These are phyloP conservation scores for Pinus tabuliformis DNA, from an alignment of 75 land plant species.

Conservation along the genomic window DNA sequence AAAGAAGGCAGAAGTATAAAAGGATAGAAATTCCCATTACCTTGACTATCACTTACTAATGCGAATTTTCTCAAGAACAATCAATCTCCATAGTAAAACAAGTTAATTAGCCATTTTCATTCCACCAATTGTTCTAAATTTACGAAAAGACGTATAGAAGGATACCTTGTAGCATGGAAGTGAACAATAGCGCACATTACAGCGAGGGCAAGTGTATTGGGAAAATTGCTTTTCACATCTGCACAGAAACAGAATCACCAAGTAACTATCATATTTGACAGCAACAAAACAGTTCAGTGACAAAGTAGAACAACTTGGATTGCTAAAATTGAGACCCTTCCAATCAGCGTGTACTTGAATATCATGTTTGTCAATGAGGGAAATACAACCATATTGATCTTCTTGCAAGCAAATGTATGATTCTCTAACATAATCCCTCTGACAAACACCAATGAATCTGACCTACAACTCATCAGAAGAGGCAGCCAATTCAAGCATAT, in stretches of 20 bases:
- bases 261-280: neutral
- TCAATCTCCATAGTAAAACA: neutral
- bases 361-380: too few species aligned
- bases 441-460: too few species aligned
- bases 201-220: slow-evolving; percentile 87
- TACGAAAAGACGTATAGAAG: neutral
- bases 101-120: neutral
- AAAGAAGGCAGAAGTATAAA: neutral
- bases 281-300: too few species aligned
- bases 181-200: slow-evolving; percentile 91
- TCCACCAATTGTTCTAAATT: neutral
- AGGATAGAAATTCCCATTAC: neutral
- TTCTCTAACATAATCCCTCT: too few species aligned
- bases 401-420: too few species aligned
- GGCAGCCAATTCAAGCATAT: too few species aligned
- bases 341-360: too few species aligned
- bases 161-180: slow-evolving; percentile 87
- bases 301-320: too few species aligned
- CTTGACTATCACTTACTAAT: neutral
- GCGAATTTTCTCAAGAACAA: neutral
- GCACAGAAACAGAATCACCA: slow-evolving; percentile 10
- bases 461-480: too few species aligned
- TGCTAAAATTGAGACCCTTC: too few species aligned
- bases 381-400: too few species aligned
- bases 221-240: slow-evolving; percentile 86